Percentiles rank a stretch among this genome's conserved stretches.
Conservation (phyloP, 164 flowering plant genomes). For the Berberis vulgaris region DNA sequence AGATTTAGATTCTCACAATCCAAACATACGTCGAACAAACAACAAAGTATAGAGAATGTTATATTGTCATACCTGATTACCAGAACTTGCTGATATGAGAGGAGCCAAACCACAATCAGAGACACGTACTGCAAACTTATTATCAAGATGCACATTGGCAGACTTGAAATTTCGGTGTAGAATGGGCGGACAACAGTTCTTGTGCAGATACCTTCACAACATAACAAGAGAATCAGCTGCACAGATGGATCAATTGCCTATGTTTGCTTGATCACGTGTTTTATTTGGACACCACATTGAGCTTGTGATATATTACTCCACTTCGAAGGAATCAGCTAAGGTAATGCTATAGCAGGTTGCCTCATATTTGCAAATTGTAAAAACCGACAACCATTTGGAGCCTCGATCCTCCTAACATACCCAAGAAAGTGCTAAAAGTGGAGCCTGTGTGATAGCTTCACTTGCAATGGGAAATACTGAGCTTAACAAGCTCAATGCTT, state of each 20-base stretch:
- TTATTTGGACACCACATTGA: too few species aligned
- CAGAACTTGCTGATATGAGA: conserved; percentile 55
- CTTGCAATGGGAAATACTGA: too few species aligned
- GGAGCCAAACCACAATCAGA: conserved; percentile 93
- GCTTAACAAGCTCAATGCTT: too few species aligned
- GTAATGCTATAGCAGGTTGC: too few species aligned
- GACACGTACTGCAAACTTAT: conserved; percentile 56
- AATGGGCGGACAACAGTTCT: conserved; percentile 75
- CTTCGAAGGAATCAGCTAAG: too few species aligned
- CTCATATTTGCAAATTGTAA: too few species aligned
- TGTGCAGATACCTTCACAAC: conserved; percentile 75
- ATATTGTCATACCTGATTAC: conserved; percentile 59
- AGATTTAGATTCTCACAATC: neutral
- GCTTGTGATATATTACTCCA: too few species aligned
- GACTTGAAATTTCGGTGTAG: conserved; percentile 85
- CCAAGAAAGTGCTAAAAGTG: too few species aligned
- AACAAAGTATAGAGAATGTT: neutral
- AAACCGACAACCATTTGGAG: too few species aligned
- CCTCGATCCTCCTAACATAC: too few species aligned
- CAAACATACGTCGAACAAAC: neutral
- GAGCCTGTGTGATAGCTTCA: too few species aligned
- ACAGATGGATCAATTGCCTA: neutral
- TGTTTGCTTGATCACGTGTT: too few species aligned
- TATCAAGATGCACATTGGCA: conserved; percentile 80
- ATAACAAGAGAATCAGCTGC: neutral